These are phyloP conservation scores for Blastobotrys raffinosifermentans DNA, from an alignment of 1,139 yeast species.

Conservation along the genomic window DNA sequence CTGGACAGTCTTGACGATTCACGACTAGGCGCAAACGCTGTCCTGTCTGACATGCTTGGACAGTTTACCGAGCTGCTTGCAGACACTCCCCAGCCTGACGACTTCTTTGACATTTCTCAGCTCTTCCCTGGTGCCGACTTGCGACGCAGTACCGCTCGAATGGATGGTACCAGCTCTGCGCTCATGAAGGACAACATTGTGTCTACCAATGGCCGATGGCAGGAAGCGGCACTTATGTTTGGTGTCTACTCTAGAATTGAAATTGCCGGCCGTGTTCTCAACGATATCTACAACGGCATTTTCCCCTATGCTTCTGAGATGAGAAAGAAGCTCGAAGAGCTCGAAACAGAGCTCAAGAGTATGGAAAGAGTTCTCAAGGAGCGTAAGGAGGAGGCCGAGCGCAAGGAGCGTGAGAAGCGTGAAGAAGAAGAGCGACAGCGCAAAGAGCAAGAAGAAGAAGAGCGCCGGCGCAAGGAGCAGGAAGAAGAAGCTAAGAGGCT, in stretches of 20 bases:
- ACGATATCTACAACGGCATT: constrained; percentile 41
- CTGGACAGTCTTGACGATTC: background rate
- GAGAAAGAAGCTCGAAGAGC: constrained; percentile 30
- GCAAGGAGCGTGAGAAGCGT: constrained; percentile 35
- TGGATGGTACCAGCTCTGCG: constrained; percentile 6
- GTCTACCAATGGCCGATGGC: constrained; percentile 68
- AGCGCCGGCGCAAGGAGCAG: constrained; percentile 14
- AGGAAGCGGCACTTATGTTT: constrained; percentile 49
- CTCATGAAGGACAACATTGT: constrained; percentile 32
- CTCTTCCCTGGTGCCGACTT: constrained; percentile 19
- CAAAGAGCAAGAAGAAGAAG: constrained; percentile 13
- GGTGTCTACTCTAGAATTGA: constrained; percentile 41
- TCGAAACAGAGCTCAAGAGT: constrained; percentile 20
- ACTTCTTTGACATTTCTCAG: background rate
- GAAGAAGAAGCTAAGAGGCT: constrained; percentile 20
- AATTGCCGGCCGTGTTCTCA: constrained; percentile 44
- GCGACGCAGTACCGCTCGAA: constrained; percentile 12
- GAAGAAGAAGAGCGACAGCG: constrained; percentile 24
- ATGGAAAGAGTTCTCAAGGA: constrained; percentile 28
- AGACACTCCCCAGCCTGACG: background rate
- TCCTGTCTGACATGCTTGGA: constrained; percentile 15
- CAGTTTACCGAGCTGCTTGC: constrained; percentile 12
- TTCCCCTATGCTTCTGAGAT: constrained; percentile 35
- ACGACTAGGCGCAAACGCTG: constrained; percentile 7
- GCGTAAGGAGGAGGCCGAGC: constrained; percentile 32